Conservation (phyloP, 129 eudicot species). For the Smallanthus sonchifolius region DNA sequence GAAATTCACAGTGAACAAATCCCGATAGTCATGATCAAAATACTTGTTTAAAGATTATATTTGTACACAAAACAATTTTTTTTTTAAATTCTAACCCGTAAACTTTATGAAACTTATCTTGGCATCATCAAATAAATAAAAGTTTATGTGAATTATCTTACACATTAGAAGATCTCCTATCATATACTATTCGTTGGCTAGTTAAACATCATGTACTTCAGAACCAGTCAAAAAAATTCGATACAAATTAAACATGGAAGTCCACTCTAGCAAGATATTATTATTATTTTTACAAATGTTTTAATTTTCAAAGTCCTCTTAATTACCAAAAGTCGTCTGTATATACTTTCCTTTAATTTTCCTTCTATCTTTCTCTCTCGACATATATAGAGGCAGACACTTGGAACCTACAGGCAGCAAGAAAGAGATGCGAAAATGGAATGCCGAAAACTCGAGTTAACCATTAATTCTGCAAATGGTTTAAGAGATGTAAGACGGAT, state of each 20-base stretch:
- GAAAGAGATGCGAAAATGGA: conserved; percentile 32
- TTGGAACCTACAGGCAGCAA: neutral
- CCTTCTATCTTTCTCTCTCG: neutral
- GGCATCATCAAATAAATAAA: neutral
- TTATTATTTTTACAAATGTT: neutral
- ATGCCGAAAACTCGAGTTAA: conserved; percentile 54
- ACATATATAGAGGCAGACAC: neutral
- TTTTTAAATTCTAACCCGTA: too few relatives aligned
- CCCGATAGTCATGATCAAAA: too few relatives aligned
- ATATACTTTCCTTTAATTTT: neutral
- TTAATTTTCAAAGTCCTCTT: neutral
- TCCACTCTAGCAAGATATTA: neutral
- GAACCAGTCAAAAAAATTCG: neutral
- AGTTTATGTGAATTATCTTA: neutral
- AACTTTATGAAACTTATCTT: neutral
- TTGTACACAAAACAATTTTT: too few relatives aligned
- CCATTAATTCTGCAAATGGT: conserved; percentile 41
- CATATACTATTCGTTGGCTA: neutral
- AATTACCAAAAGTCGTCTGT: neutral
- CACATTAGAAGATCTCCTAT: neutral
- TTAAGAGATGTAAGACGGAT: conserved; percentile 42
- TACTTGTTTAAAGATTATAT: too few relatives aligned
- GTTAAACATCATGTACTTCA: neutral
- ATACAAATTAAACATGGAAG: neutral
- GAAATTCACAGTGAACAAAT: too few relatives aligned